Evolutionary conservation across 345 rosid species (phyloP), one percentile per base, ranked within the genome.

Genomic region (Sapria himalayana): DNA sequence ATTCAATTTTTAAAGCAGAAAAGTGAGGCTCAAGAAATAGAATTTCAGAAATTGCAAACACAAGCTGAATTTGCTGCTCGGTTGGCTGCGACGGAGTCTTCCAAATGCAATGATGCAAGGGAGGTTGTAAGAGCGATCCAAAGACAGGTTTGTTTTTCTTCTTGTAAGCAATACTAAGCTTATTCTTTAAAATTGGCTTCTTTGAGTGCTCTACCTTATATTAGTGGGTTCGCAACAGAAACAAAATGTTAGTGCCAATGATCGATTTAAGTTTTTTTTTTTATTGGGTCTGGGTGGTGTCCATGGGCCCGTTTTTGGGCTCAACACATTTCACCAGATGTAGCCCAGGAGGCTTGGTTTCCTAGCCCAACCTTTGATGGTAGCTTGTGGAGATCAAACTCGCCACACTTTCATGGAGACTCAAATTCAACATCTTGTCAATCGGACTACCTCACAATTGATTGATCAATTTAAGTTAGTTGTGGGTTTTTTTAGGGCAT

Each of bases 1-100:
- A 46, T 76, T 25, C 74, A 45, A 48, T 49, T 16, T 57, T 56
- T 79, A 54, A 89, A 71, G 65, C 66, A 69, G 25, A 82, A 63
- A 48, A 70, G 65, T 46, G 77, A 82, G 43, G 48, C 40, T 39
- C 93, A 82, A 67, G 74, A 73, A 11, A 9, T n/a, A 16, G 81
- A 76, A 63, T 70, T 89, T 2, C 49, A 62, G 50, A 71, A 63
- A 46, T 55, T 76, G 39, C 60, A 56, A 27, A 55, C 32, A 52
- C 52, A 55, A 32, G 67, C 71, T 18, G 45, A 68, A 61, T 78
- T 60, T 27, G 62, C 78, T 58, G 56, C 75, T 45, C 47, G 44
- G 9, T 37, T 55, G 55, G 81, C 73, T 47, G 23, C 55, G 10
- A 49, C 51, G 21, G 75, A 76, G 57, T 59, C 77, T 43, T 74